A percentile compares a stretch with the other conserved stretches of the same genome.
Conservation (phyloP, 768 basidiomycete species). For the Lactifluus piperatus region DNA sequence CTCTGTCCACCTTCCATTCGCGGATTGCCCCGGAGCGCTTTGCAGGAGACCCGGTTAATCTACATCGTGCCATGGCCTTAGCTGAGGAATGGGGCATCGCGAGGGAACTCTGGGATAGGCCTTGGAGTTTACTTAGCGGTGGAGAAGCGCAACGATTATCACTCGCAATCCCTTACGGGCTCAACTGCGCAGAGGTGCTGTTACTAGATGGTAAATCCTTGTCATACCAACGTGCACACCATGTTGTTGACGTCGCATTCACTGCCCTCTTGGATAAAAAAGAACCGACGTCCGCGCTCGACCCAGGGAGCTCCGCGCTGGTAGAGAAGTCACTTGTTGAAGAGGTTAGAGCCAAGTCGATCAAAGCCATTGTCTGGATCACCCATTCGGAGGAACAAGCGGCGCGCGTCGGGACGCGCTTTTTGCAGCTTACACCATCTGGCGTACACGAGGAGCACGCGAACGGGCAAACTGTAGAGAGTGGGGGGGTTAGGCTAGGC, state of each 20-base stretch:
- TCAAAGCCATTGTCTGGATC: slow-evolving; percentile 80
- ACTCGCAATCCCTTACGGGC: slow-evolving; percentile 62
- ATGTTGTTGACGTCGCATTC: background rate
- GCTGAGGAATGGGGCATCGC: slow-evolving; percentile 61
- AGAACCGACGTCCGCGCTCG: slow-evolving; percentile 91
- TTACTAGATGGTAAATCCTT: slow-evolving; percentile 57
- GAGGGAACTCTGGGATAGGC: slow-evolving; percentile 62
- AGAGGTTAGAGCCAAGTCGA: slow-evolving; percentile 41
- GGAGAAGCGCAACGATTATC: slow-evolving; percentile 84
- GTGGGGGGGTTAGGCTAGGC: background rate
- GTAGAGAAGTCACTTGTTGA: slow-evolving; percentile 58
- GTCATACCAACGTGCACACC: background rate
- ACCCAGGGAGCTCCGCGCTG: slow-evolving; percentile 49
- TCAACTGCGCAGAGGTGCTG: slow-evolving; percentile 69
- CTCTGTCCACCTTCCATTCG: slow-evolving; percentile 44
- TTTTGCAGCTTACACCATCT: slow-evolving; percentile 33
- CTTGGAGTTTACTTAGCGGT: slow-evolving; percentile 75
- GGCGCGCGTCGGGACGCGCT: slow-evolving; percentile 61
- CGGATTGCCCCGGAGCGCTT: slow-evolving; percentile 28
- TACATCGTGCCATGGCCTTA: slow-evolving; percentile 36
- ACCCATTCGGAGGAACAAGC: slow-evolving; percentile 83
- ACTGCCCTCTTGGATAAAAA: background rate
- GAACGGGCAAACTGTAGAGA: slow-evolving; percentile 15
- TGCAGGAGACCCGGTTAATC: slow-evolving; percentile 19
- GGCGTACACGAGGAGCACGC: slow-evolving; percentile 24